phyloP scores from a whole-genome alignment of 257 asterid species.

The Jacaranda mimosifolia region DNA sequence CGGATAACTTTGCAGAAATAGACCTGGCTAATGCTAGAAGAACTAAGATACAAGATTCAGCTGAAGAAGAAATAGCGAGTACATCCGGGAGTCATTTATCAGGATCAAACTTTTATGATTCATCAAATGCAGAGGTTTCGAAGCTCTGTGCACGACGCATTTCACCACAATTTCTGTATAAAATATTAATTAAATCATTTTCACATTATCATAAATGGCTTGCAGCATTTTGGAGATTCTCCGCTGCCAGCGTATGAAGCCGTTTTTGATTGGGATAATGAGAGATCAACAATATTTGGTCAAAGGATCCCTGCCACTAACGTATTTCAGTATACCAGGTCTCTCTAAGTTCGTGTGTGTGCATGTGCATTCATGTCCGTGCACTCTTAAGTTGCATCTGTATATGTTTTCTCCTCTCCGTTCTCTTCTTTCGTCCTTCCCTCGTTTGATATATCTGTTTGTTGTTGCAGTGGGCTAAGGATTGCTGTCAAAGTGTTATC shows the following conservation, averaged over 20 bases:
- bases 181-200: constrained; percentile 16
- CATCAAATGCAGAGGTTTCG: constrained; percentile 52
- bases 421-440: constrained; percentile 20
- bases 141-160: constrained; percentile 54
- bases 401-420: constrained; percentile 20
- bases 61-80: constrained; percentile 80
- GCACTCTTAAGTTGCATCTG: constrained; percentile 26
- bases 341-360: constrained; percentile 33
- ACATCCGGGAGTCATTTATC: constrained; percentile 76
- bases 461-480: constrained; percentile 83
- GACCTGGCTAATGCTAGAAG: constrained; percentile 84
- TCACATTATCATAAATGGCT: constrained; percentile 33
- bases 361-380: background rate
- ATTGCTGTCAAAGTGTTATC: constrained; percentile 96
- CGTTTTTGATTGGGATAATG: constrained; percentile 97
- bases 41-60: constrained; percentile 64
- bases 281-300: constrained; percentile 92
- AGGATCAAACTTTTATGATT: constrained; percentile 57
- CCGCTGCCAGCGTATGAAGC: constrained; percentile 98
- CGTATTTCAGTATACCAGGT: constrained; percentile 89
- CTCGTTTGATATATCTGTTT: constrained; percentile 33
- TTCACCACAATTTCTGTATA: constrained; percentile 26
- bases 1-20: constrained; percentile 64
- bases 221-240: constrained; percentile 99
- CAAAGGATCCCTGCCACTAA: constrained; percentile 88